phyloP scores from a whole-genome alignment of 371 early-diverging fungal species.

The Ecytonucleospora hepatopenaei region DNA sequence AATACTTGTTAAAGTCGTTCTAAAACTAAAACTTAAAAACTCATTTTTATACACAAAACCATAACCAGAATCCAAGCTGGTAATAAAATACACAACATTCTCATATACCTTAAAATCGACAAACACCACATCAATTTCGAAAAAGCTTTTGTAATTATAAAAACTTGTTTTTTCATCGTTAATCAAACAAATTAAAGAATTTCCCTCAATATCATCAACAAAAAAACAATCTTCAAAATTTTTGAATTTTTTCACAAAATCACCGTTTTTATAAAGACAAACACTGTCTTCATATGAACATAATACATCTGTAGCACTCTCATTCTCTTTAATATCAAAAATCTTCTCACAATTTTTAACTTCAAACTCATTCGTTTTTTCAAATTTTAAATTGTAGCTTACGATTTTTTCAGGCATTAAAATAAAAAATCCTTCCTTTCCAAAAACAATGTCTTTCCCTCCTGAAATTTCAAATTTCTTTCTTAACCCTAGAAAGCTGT shows the following conservation, averaged over 20 bases:
- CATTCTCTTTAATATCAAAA: not conserved
- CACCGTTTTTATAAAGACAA: slow-evolving; percentile 10
- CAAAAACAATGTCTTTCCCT: slow-evolving; percentile 31
- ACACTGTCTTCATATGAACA: not conserved
- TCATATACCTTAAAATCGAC: slow-evolving; percentile 2
- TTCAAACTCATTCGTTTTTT: slow-evolving; percentile 4
- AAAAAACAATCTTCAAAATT: not conserved
- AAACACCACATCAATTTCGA: not conserved
- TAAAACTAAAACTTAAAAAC: slow-evolving; percentile 16
- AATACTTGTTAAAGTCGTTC: slow-evolving; percentile 9
- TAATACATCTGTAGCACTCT: not conserved
- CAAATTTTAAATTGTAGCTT: slow-evolving; percentile 24
- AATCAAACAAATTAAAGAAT: not conserved
- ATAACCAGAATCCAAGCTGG: slow-evolving; percentile 28
- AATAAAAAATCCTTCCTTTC: slow-evolving; percentile 21
- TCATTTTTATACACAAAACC: slow-evolving; percentile 23
- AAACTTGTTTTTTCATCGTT: not conserved
- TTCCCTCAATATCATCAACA: not conserved
- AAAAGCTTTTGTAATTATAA: not conserved
- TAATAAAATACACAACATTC: slow-evolving; percentile 30
- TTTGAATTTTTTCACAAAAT: not conserved
- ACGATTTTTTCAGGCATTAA: slow-evolving; percentile 19
- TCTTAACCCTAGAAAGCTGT: slow-evolving; percentile 37
- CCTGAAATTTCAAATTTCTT: slow-evolving; percentile 8
- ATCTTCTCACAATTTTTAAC: slow-evolving; percentile 17